A percentile compares a stretch with the other conserved stretches of the same genome.
These are phyloP conservation scores for apple (Malus domestica) DNA, from an alignment of 306 rosid species.

Conservation along the genomic window DNA sequence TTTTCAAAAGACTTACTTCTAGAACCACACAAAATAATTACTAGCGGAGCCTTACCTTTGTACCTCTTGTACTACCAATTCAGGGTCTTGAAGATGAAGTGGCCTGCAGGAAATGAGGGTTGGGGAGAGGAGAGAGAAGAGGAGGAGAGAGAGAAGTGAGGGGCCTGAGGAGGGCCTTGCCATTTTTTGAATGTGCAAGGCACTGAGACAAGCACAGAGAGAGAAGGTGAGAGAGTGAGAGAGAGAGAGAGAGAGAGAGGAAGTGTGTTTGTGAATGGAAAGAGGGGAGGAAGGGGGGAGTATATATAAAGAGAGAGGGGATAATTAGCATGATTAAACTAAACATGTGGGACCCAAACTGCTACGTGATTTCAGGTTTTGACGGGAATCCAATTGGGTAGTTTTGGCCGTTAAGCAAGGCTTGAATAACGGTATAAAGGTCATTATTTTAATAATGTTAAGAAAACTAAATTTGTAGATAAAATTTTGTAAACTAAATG, in stretches of 20 bases:
- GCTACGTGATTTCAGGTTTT: slow-evolving; percentile 65
- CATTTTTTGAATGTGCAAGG: slow-evolving; percentile 23
- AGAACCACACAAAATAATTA: background rate
- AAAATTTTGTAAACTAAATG: no score
- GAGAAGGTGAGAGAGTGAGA: slow-evolving; percentile 18
- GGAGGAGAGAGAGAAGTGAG: slow-evolving; percentile 21
- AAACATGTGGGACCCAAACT: slow-evolving; percentile 54
- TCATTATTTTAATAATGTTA: accelerated
- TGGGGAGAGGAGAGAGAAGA: slow-evolving; percentile 40
- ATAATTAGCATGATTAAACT: slow-evolving; percentile 62
- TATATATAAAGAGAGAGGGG: slow-evolving; percentile 64
- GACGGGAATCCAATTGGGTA: slow-evolving; percentile 50
- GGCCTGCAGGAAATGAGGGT: slow-evolving; percentile 44
- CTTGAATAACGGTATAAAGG: slow-evolving; percentile 32
- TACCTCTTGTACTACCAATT: slow-evolving; percentile 46
- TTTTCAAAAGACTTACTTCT: background rate
- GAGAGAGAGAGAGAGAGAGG: slow-evolving; percentile 21
- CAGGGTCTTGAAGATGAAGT: slow-evolving; percentile 50
- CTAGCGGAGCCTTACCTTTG: slow-evolving; percentile 50
- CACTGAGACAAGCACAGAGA: background rate
- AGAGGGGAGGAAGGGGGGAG: slow-evolving; percentile 17
- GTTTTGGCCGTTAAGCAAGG: slow-evolving; percentile 80
- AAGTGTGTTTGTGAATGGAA: background rate
- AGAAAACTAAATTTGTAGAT: accelerated
- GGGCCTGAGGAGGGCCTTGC: slow-evolving; percentile 15